Percentiles rank a stretch among this genome's conserved stretches.
phyloP scores from a whole-genome alignment of 176 grass and related monocot genomes.

The Cocos nucifera region DNA sequence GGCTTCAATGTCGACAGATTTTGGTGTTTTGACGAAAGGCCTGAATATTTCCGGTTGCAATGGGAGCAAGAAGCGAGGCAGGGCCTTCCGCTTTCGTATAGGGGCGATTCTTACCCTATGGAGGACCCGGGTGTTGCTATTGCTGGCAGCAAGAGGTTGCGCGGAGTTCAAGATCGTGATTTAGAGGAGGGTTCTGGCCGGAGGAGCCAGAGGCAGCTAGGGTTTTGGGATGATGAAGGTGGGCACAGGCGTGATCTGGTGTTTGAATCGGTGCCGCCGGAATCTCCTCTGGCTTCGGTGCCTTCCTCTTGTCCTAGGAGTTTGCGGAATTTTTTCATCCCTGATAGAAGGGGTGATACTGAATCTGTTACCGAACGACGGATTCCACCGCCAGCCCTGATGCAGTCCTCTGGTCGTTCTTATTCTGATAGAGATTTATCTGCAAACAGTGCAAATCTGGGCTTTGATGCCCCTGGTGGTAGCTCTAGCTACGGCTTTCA shows the following conservation, averaged over 20 bases:
- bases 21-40: constrained; percentile 9
- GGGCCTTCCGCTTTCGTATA: neutral
- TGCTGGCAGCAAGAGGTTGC: constrained; percentile 3
- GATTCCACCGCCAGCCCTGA: neutral
- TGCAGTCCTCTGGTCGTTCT: neutral
- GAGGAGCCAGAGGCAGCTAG: neutral
- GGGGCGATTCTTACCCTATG: neutral
- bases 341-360: neutral
- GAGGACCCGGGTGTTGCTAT: neutral
- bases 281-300: neutral
- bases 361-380: neutral
- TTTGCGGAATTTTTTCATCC: neutral
- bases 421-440: neutral
- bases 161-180: constrained; percentile 1
- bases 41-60: constrained; percentile 1
- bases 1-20: constrained; percentile 8
- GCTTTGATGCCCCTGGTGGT: constrained; percentile 1
- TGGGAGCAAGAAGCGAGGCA: constrained; percentile 15
- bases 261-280: neutral
- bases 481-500: constrained; percentile 12
- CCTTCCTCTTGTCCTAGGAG: neutral
- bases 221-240: neutral
- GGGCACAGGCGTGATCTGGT: neutral
- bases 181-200: neutral
- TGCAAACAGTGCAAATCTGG: constrained; percentile 21